Base-by-base conservation (phyloP, 1,284 basidiomycete species). In the Singerocomus rubriflavus region DNA sequence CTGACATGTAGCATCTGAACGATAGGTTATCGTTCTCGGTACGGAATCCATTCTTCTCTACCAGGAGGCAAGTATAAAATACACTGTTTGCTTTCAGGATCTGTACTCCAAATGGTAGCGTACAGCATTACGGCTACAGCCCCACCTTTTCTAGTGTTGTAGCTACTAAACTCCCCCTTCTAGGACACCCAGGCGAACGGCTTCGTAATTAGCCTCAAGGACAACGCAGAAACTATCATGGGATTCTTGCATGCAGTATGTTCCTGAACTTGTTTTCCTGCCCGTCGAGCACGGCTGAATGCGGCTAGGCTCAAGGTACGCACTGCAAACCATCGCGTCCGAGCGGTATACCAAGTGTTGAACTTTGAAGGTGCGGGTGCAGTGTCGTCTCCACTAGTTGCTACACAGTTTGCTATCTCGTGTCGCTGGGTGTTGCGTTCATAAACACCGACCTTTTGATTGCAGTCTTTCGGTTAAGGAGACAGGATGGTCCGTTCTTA, bases 341-440 rank as follows among this genome's bases (percentile, higher is more conserved):
- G 5, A 12, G 6, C 11, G 3, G 5, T 7, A 13, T 38, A 27
- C 62, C 31, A 52, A n/a, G 4, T 6, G 11, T 33, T 21, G 9
- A 30, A 43, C 21, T 39, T 17, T 6, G 50, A 35, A 84, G 82
- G 83, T 5, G 64, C 74, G 8, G 85, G 85, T 2, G 85, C 84
- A 4, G 64, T 86, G 5, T 65, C 71, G 8, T 70, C 84, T 4
- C 85, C 86, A 3, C 72, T 88, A 10, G 72, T 80, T 1, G 73
- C 85, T 0, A 88, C 85, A 0, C 80, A 84, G 40, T 87, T 88
- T 54, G 68, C 81, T 90, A 81, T 62, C 70, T 87, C 9, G 70
- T 71, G 10, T 85, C 83, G 0, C 66, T 88, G 4, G 79, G 77
- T 2, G 53, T 89, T 14, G 78, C 82, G 0, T 44, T 76, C 13